Evolutionary conservation across 768 basidiomycete species (phyloP).

Genomic region (Kondoa subrosea): DNA sequence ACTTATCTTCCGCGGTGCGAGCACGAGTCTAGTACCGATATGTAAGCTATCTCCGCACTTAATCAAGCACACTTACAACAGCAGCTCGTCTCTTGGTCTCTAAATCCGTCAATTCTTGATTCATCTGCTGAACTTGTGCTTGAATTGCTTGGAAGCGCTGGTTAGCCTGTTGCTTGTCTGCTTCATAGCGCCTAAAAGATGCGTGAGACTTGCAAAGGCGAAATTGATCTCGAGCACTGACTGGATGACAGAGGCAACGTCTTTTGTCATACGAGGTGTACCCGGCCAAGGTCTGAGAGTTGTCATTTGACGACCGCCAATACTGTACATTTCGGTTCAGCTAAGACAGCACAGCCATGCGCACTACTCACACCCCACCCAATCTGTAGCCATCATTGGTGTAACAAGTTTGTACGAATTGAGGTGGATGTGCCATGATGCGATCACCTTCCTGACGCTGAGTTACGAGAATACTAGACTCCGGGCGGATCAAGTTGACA

Average conservation of each 20-base stretch:
- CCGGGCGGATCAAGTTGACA: slow-evolving; percentile 57
- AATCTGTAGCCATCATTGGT: slow-evolving; percentile 19
- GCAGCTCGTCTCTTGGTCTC: not conserved
- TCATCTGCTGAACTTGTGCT: not conserved
- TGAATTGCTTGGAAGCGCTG: not conserved
- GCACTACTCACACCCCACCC: slow-evolving; percentile 11
- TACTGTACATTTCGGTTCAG: not conserved
- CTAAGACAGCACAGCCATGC: not conserved
- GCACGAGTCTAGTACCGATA: not conserved
- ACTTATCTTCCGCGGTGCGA: not conserved
- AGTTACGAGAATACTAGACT: slow-evolving; percentile 49
- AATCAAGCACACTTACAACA: not conserved
- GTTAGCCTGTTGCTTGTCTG: slow-evolving; percentile 36
- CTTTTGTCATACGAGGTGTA: slow-evolving; percentile 24
- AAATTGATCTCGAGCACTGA: not conserved
- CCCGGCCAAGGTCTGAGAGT: not conserved
- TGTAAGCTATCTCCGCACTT: not conserved
- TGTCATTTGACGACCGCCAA: not conserved
- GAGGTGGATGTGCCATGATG: slow-evolving; percentile 25
- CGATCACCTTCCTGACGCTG: slow-evolving; percentile 50
- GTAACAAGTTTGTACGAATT: slow-evolving; percentile 17
- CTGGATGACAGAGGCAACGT: slow-evolving; percentile 18
- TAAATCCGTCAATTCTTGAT: not conserved
- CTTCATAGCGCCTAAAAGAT: slow-evolving; percentile 19
- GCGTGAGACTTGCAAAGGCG: not conserved